Conservation (phyloP, 495 filamentous ascomycete genomes). For the Talaromyces proteolyticus region DNA sequence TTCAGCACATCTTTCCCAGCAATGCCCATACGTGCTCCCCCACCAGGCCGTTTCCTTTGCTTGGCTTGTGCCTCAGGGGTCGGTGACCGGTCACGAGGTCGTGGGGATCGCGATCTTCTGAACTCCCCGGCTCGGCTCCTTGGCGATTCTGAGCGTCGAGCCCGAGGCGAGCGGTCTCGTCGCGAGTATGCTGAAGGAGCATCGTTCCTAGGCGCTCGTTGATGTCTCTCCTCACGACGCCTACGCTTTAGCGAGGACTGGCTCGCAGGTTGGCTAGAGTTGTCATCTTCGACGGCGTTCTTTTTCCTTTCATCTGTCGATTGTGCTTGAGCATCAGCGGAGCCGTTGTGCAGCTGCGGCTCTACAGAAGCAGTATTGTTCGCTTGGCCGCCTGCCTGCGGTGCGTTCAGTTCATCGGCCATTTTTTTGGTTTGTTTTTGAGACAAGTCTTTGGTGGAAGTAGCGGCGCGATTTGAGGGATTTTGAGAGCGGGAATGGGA, state of each 20-base stretch:
- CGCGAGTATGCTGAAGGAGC: conserved; percentile 38
- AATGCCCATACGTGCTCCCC: conserved; percentile 67
- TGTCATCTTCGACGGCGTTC: conserved; percentile 9
- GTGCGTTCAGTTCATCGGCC: not conserved
- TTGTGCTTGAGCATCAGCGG: no score
- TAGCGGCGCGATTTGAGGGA: not conserved
- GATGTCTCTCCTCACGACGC: conserved; percentile 39
- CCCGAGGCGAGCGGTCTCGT: conserved; percentile 29
- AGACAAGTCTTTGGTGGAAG: not conserved
- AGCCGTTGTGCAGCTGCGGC: not conserved
- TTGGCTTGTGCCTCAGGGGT: conserved; percentile 44
- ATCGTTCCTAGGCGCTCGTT: conserved; percentile 30
- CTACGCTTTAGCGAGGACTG: conserved; percentile 31
- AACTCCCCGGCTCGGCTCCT: conserved; percentile 15
- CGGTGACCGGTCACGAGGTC: conserved; percentile 28
- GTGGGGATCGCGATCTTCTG: conserved; percentile 31
- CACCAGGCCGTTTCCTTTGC: conserved; percentile 82
- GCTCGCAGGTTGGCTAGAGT: conserved; percentile 13
- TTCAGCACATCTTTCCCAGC: conserved; percentile 63
- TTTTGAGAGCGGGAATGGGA: not conserved
- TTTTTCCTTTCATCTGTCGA: conserved; percentile 19
- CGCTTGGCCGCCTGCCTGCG: not conserved
- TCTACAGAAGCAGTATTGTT: not conserved
- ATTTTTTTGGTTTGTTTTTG: not conserved
- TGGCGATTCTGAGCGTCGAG: conserved; percentile 11